Conservation (phyloP, 768 basidiomycete genomes). For the Psilocybe sp. region DNA sequence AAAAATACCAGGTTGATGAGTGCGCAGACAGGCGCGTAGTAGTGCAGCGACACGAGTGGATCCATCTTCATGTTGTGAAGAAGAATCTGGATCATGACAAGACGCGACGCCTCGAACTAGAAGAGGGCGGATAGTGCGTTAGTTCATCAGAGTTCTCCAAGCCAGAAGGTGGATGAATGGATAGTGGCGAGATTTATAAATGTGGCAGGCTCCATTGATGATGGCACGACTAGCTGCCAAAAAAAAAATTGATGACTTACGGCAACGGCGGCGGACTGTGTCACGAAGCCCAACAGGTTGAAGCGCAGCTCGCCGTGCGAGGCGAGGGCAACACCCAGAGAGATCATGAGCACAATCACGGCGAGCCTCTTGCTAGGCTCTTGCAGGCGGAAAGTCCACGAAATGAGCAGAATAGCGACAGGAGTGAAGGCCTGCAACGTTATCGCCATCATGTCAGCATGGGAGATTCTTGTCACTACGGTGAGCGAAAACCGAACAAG, state of each 20-base stretch:
- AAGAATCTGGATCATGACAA: slow-evolving; percentile 95
- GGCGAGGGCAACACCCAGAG: slow-evolving; percentile 83
- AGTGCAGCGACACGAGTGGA: slow-evolving; percentile 91
- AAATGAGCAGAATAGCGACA: slow-evolving; percentile 89
- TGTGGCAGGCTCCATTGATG: too few species aligned
- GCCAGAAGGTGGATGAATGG: too few species aligned
- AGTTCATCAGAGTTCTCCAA: background rate
- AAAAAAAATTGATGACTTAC: slow-evolving; percentile 42
- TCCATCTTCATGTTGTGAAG: slow-evolving; percentile 98
- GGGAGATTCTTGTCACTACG: slow-evolving; percentile 2
- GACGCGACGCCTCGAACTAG: slow-evolving; percentile 89
- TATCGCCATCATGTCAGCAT: background rate
- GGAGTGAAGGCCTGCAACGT: slow-evolving; percentile 78
- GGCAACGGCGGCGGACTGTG: slow-evolving; percentile 81
- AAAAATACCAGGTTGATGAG: slow-evolving; percentile 80
- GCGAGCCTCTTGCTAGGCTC: slow-evolving; percentile 82
- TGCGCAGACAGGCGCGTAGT: slow-evolving; percentile 95
- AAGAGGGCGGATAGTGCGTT: background rate
- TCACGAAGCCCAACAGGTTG: slow-evolving; percentile 82
- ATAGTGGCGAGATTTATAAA: too few species aligned
- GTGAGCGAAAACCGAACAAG: background rate
- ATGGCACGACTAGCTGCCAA: too few species aligned
- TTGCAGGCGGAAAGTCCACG: slow-evolving; percentile 85
- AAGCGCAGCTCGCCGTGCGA: slow-evolving; percentile 89
- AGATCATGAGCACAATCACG: slow-evolving; percentile 88